Evolutionary conservation across 73 alveolate genomes (phyloP).

Genomic region (Durusdinium trenchii): DNA sequence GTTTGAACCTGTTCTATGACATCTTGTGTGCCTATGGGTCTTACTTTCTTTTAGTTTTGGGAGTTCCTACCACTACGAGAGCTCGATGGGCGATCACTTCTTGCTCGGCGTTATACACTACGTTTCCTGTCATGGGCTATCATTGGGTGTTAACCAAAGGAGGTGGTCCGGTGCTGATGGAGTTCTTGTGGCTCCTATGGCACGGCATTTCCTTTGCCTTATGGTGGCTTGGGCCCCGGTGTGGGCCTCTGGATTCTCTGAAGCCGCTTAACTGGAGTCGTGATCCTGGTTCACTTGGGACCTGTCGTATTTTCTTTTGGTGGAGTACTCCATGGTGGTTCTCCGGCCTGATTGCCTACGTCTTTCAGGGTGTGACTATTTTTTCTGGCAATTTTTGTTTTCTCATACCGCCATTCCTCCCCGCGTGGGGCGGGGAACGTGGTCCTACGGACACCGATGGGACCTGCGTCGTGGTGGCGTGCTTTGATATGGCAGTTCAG

Average conservation of each 20-base stretch:
- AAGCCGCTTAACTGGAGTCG: neutral
- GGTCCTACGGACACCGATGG: slow-evolving; percentile 34
- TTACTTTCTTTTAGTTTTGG: neutral
- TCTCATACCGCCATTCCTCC: neutral
- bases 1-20: neutral
- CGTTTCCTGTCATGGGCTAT: neutral
- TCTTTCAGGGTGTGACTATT: neutral
- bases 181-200: neutral
- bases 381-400: neutral
- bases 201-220: neutral
- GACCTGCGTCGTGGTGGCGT: slow-evolving; percentile 25
- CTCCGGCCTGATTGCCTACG: neutral
- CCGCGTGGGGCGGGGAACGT: neutral
- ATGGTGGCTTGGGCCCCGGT: neutral
- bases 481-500: neutral
- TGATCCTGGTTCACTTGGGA: neutral
- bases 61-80: neutral
- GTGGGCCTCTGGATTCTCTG: neutral
- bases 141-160: neutral
- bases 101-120: neutral
- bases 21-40: neutral
- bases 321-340: neutral
- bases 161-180: neutral
- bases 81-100: neutral
- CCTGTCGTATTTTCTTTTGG: neutral